Evolutionary conservation across 2,329 filamentous ascomycete genomes (phyloP), one percentile per base, ranked within the genome.

Genomic region (Nothomitra cinnamomea): DNA sequence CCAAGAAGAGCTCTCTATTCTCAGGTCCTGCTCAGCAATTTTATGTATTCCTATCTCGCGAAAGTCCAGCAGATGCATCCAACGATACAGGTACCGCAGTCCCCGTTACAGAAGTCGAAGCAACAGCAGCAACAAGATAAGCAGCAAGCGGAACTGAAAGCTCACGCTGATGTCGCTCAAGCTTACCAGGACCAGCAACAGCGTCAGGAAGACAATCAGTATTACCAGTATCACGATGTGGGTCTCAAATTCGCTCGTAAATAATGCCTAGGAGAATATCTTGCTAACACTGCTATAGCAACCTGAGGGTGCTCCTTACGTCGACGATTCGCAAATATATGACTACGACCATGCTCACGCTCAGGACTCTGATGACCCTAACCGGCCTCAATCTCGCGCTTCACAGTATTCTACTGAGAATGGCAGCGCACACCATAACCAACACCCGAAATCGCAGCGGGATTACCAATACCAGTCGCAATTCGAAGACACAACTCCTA

Each of bases 1-100:
- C 92, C 92, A 38, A 82, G 90, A 45, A 83, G 92, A 54, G 85
- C 90, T 41, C 71, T 98, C 52, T 84, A 94, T 64, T 95, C 90
- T 56, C 92, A 98, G 67, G 92, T 98, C 21, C 74, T 98, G 56
- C 77, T 98, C 60, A 95, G 89, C 69, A 98, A 98, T 67, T 98
- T 98, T 69, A 98, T 98, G 92, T 98, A 98, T 70, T 92, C 88
- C 55, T 98, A 98, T 66, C 77, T 98, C 58, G 92, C 92, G 57
- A 98, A 96, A 67, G 92, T 98, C 47, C 92, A 98, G 69, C 88
- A 94, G 62, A 95, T 95, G 87, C 92, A 98, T 66, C 92, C 92
- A 43, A 87, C 94, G 63, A 86, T 95, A 69, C 86, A 94, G 62
- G 82, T 94, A 43, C 87, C 87, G n/a, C 78, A 85, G 36, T 89